Evolutionary conservation across 140 eudicot species (phyloP).

Genomic region (Oenanthe javanica): DNA sequence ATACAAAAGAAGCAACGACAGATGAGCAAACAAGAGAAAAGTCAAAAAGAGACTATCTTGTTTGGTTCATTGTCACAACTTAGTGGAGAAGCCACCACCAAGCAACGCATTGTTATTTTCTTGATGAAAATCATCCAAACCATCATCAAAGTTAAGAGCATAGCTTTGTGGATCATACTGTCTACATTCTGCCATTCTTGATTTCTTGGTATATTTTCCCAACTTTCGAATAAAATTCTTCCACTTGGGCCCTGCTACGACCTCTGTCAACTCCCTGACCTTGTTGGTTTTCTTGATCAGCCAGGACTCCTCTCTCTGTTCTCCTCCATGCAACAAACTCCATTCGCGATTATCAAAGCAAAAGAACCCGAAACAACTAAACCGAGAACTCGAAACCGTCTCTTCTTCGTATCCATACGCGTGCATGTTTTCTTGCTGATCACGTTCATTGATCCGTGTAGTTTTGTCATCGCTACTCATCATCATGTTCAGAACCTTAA

Average conservation of each 20-base stretch:
- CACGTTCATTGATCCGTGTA: constrained; percentile 36
- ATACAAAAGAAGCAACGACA: not conserved
- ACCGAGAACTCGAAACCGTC: constrained; percentile 32
- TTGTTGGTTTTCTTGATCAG: not conserved
- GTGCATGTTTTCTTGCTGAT: constrained; percentile 24
- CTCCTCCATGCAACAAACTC: constrained; percentile 25
- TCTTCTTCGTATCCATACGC: constrained; percentile 13
- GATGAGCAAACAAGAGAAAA: not conserved
- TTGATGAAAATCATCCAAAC: constrained; percentile 11
- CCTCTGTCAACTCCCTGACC: not conserved
- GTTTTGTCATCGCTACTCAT: constrained; percentile 16
- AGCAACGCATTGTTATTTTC: not conserved
- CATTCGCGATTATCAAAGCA: constrained; percentile 1
- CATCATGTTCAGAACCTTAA: not conserved
- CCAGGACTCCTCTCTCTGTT: not conserved
- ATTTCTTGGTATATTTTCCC: constrained; percentile 34
- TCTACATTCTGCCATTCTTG: constrained; percentile 18
- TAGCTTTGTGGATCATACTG: constrained; percentile 37
- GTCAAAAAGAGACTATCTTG: not conserved
- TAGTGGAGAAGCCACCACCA: not conserved
- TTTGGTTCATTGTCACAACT: not conserved
- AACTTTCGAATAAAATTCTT: constrained; percentile 65
- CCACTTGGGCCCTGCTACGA: constrained; percentile 63
- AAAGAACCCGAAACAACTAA: constrained; percentile 37
- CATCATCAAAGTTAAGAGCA: constrained; percentile 17